These are phyloP conservation scores for Geoglossum glabrum DNA, from an alignment of 495 filamentous ascomycete genomes.

Conservation along the genomic window DNA sequence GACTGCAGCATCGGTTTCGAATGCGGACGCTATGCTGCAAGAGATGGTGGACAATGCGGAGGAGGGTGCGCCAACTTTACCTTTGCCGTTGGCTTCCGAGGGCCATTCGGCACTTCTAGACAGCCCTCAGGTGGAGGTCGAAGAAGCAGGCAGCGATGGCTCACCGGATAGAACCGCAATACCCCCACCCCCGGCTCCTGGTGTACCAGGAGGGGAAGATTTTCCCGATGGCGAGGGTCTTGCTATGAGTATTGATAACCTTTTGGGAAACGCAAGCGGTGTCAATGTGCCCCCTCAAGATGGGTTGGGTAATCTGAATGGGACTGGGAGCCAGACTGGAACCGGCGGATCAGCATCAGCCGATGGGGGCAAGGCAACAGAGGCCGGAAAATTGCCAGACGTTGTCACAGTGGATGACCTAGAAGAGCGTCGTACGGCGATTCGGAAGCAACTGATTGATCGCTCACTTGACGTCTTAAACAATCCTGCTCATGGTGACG, in stretches of 20 bases:
- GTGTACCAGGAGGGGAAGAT: constrained; percentile 8
- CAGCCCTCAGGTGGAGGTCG: constrained; percentile 14
- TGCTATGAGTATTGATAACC: constrained; percentile 24
- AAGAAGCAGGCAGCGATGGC: constrained; percentile 14
- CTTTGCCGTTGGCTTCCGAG: neutral
- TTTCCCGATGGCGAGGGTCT: constrained; percentile 12
- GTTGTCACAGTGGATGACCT: constrained; percentile 59
- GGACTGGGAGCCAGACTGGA: neutral
- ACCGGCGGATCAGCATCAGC: neutral
- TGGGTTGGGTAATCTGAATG: neutral
- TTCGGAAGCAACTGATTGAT: constrained; percentile 66
- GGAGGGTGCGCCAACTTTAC: constrained; percentile 7
- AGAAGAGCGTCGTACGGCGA: constrained; percentile 48
- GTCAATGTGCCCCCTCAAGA: neutral
- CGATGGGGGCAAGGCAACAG: neutral
- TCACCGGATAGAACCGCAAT: constrained; percentile 7
- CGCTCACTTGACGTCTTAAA: constrained; percentile 72
- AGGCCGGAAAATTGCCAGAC: constrained; percentile 16
- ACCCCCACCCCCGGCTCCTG: constrained; percentile 16
- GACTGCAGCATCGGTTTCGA: neutral
- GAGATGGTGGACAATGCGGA: constrained; percentile 3
- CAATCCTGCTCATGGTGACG: constrained; percentile 49
- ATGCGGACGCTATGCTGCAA: neutral
- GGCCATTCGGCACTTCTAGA: constrained; percentile 4
- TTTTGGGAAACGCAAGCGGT: constrained; percentile 7